phyloP scores from a whole-genome alignment of 2,329 filamentous ascomycete species.

The Aspergillus puulaauensis region DNA sequence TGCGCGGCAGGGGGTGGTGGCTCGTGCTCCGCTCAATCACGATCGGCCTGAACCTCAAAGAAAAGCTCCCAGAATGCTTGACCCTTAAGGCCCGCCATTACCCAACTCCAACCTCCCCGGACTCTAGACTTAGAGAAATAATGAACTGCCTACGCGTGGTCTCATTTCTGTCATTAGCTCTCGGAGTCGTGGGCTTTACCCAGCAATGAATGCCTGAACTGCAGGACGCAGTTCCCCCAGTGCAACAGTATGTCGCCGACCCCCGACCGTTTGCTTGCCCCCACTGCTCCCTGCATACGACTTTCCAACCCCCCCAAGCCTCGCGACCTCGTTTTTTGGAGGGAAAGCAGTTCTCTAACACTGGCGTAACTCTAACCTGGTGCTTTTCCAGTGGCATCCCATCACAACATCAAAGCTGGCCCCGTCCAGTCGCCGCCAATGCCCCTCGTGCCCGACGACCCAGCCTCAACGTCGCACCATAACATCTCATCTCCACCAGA shows the following conservation, averaged over 20 bases:
- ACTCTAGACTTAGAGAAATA: slow-evolving; percentile 17
- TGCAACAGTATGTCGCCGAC: slow-evolving; percentile 21
- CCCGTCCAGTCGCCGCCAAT: slow-evolving; percentile 38
- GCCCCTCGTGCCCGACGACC: slow-evolving; percentile 44
- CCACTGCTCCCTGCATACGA: slow-evolving; percentile 9
- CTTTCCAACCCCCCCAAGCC: slow-evolving; percentile 1
- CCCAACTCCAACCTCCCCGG: slow-evolving; percentile 5
- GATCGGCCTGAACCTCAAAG: slow-evolving; percentile 3
- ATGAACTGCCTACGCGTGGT: slow-evolving; percentile 19
- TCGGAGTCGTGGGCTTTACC: slow-evolving; percentile 14
- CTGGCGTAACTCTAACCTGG: slow-evolving; percentile 10
- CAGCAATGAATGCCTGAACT: slow-evolving; percentile 19
- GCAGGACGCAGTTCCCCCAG: slow-evolving; percentile 11
- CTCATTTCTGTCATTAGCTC: slow-evolving; percentile 14
- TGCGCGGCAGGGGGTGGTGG: background rate
- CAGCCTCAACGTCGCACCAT: slow-evolving; percentile 37
- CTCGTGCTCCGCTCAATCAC: slow-evolving; percentile 7
- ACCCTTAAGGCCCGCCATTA: background rate
- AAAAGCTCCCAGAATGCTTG: slow-evolving; percentile 4
- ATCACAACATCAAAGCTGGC: slow-evolving; percentile 39
- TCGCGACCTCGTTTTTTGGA: background rate
- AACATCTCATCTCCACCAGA: slow-evolving; percentile 38
- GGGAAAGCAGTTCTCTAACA: background rate
- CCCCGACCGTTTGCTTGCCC: slow-evolving; percentile 8
- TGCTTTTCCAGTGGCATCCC: slow-evolving; percentile 34